Percentiles rank a stretch among this genome's conserved stretches.
Evolutionary conservation across 2,329 filamentous ascomycete species (phyloP).

Genomic region (Ophiocordyceps robertsii): DNA sequence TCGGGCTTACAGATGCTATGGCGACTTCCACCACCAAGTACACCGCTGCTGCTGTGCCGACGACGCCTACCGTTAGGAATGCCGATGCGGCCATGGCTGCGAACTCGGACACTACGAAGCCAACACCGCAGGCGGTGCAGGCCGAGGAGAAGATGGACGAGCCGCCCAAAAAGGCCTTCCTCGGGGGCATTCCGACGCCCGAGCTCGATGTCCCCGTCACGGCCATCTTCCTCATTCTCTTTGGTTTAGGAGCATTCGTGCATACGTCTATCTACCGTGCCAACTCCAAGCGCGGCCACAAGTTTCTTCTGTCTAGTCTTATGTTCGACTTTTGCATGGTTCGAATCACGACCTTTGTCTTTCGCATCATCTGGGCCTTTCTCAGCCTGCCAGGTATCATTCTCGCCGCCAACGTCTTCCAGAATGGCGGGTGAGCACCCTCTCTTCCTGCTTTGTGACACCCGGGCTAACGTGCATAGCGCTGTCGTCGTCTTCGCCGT

Average conservation of each 20-base stretch:
- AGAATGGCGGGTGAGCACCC: conserved; percentile 21
- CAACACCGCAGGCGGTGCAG: neutral
- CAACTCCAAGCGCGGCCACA: conserved; percentile 20
- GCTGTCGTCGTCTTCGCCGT: conserved; percentile 20
- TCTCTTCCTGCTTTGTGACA: neutral
- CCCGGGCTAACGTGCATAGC: conserved; percentile 5
- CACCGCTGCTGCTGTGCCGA: no score
- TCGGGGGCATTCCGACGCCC: conserved; percentile 3
- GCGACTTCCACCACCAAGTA: no score
- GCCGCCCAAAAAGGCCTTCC: neutral
- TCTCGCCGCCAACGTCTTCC: conserved; percentile 20
- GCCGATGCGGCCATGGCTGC: no score
- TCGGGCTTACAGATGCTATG: no score
- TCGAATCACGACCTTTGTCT: conserved; percentile 16
- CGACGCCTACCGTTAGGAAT: no score
- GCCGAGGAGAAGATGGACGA: neutral
- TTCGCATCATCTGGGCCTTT: conserved; percentile 22
- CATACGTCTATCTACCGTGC: conserved; percentile 11
- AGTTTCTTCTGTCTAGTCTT: conserved; percentile 21
- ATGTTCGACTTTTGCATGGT: conserved; percentile 24
- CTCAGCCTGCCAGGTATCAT: conserved; percentile 12
- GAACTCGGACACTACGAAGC: neutral
- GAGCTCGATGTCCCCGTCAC: conserved; percentile 10
- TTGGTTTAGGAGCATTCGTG: conserved; percentile 8
- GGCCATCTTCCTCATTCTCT: conserved; percentile 11